phyloP scores from a whole-genome alignment of 2,329 filamentous ascomycete genomes.

The Tolypocladium tundrense region DNA sequence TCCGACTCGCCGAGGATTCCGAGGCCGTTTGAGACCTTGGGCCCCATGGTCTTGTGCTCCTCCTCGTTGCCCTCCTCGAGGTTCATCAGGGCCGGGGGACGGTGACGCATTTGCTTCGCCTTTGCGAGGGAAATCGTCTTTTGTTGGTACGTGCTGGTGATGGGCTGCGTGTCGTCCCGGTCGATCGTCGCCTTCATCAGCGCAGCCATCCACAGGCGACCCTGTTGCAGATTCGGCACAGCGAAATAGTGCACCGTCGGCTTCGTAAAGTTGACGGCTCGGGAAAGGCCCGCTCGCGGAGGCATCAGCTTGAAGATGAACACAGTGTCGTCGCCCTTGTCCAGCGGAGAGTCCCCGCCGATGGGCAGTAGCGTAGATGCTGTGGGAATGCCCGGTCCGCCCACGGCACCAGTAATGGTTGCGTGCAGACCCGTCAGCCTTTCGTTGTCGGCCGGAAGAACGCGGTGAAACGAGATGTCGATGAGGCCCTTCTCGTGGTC shows the following conservation, averaged over 20 bases:
- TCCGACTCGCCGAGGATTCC: constrained; percentile 33
- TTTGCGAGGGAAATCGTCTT: constrained; percentile 91
- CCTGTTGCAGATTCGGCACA: constrained; percentile 79
- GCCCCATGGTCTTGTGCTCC: constrained; percentile 9
- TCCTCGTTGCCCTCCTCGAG: constrained; percentile 34
- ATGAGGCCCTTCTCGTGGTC: constrained; percentile 91
- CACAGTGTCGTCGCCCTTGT: constrained; percentile 56
- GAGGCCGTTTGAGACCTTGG: constrained; percentile 24
- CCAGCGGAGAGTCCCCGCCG: constrained; percentile 26
- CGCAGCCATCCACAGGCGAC: constrained; percentile 94
- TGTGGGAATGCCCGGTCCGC: constrained; percentile 18
- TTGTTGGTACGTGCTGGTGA: constrained; percentile 90
- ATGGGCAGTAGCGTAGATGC: constrained; percentile 48
- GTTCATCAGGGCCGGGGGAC: constrained; percentile 81
- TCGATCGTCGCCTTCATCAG: constrained; percentile 99
- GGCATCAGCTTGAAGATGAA: constrained; percentile 99
- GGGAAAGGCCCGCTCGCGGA: constrained; percentile 74
- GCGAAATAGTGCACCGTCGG: constrained; percentile 97
- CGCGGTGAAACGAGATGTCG: constrained; percentile 93
- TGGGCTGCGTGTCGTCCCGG: constrained; percentile 66
- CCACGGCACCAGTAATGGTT: constrained; percentile 76
- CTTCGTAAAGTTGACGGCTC: constrained; percentile 94
- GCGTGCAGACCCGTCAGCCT: constrained; percentile 84
- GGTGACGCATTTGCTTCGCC: constrained; percentile 76
- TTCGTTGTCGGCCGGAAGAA: constrained; percentile 90